Percentiles rank a stretch among this genome's conserved stretches.
These are phyloP conservation scores for Tillandsia leiboldiana DNA, from an alignment of 176 grass and related monocot species.

Conservation along the genomic window DNA sequence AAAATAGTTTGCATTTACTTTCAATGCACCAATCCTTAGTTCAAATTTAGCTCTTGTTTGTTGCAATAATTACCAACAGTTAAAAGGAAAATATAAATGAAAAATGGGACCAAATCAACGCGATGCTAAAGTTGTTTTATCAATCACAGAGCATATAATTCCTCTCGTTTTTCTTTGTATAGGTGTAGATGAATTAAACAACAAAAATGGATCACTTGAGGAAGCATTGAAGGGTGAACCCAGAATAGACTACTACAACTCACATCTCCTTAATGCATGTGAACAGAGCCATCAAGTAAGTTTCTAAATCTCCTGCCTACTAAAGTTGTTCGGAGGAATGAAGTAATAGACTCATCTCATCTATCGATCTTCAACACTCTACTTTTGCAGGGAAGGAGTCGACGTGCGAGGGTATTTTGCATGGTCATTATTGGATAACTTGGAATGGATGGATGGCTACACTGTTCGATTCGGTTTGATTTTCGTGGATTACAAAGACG, in stretches of 20 bases:
- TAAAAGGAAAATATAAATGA: not conserved
- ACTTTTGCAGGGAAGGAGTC: conserved; percentile 15
- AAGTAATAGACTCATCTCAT: not conserved
- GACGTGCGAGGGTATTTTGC: conserved; percentile 20
- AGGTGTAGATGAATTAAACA: conserved; percentile 37
- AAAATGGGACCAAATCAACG: not conserved
- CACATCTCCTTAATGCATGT: too few species aligned
- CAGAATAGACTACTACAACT: too few species aligned
- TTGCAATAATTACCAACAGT: conserved; percentile 18
- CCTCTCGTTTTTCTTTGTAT: not conserved
- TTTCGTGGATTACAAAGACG: conserved; percentile 17
- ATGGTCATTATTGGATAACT: conserved; percentile 25
- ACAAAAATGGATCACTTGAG: conserved; percentile 14
- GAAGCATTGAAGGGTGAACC: conserved; percentile 2
- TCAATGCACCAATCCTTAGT: not conserved
- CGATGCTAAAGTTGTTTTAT: not conserved
- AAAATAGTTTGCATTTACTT: too few species aligned
- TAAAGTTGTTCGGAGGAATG: too few species aligned
- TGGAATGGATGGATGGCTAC: conserved; percentile 15
- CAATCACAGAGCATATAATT: not conserved
- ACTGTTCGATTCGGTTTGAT: conserved; percentile 18
- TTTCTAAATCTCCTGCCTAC: too few species aligned
- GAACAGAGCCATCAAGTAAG: too few species aligned
- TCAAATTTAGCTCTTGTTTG: not conserved
- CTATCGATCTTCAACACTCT: not conserved